A percentile compares a stretch with the other conserved stretches of the same genome.
Conservation (phyloP, 257 asterid species). For the Mitragyna speciosa region DNA sequence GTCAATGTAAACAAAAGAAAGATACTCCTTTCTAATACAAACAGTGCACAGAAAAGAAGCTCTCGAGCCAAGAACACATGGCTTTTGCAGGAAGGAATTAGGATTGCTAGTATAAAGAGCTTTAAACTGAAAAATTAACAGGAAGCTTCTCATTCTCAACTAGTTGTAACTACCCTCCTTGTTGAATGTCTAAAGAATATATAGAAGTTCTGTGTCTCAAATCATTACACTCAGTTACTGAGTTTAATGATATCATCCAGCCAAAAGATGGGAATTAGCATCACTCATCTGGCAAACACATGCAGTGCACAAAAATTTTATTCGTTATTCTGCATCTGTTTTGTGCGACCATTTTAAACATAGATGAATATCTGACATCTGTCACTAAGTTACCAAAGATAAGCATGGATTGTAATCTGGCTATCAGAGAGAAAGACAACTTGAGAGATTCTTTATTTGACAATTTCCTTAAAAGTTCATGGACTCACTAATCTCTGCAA, state of each 20-base stretch:
- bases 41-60: not conserved
- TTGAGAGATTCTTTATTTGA: not conserved
- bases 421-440: not conserved
- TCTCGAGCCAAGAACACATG: not conserved
- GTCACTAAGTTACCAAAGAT: not conserved
- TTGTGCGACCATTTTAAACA: not conserved
- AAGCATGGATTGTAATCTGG: not conserved
- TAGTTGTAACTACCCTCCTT: not conserved
- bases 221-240: not conserved
- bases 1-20: no score
- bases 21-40: not conserved
- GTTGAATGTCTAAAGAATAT: not conserved
- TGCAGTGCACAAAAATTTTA: no score
- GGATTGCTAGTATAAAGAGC: not conserved
- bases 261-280: not conserved
- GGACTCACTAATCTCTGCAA: not conserved
- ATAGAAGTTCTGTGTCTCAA: not conserved
- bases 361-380: not conserved
- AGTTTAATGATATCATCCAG: not conserved
- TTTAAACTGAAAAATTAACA: no score
- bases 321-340: not conserved
- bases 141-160: not conserved
- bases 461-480: not conserved
- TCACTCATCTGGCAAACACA: not conserved
- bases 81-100: not conserved